Evolutionary conservation across 163 green algal species (phyloP).

Genomic region (Scenedesmus sp.): DNA sequence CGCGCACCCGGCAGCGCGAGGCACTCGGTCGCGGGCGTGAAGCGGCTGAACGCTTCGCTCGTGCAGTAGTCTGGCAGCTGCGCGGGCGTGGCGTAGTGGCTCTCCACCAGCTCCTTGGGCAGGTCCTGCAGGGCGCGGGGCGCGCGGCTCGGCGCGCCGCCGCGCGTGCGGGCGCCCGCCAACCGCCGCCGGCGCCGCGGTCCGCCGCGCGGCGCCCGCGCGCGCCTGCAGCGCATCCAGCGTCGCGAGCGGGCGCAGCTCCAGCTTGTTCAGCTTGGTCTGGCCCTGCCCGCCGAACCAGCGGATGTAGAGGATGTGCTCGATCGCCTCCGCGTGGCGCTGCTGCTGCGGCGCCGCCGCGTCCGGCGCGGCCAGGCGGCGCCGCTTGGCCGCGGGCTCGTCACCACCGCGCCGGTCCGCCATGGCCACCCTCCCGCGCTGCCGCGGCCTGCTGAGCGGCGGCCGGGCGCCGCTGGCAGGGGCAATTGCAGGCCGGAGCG

Average conservation of each 20-base stretch:
- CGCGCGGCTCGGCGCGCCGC: too few species aligned
- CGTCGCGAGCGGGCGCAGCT: background rate
- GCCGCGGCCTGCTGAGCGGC: too few species aligned
- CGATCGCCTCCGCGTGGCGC: background rate
- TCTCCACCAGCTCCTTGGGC: slow-evolving; percentile 33
- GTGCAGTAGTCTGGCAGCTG: slow-evolving; percentile 39
- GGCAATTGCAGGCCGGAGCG: too few species aligned
- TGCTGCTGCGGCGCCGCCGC: background rate
- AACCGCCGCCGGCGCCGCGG: too few species aligned
- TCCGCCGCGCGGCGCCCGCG: background rate
- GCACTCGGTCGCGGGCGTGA: slow-evolving; percentile 32
- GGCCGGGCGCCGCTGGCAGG: too few species aligned
- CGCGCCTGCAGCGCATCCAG: background rate
- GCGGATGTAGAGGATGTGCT: slow-evolving; percentile 28
- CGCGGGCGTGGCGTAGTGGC: slow-evolving; percentile 3
- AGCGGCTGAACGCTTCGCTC: slow-evolving; percentile 6
- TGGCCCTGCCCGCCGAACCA: slow-evolving; percentile 28
- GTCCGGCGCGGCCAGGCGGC: too few species aligned
- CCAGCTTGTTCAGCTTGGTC: slow-evolving; percentile 41
- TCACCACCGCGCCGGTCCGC: too few species aligned
- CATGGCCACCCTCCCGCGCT: too few species aligned
- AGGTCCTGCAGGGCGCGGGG: slow-evolving; percentile 9
- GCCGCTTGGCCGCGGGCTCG: too few species aligned
- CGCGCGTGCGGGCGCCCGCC: too few species aligned
- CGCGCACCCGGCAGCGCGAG: slow-evolving; percentile 26